These are phyloP conservation scores for Populus hybrid DNA, from an alignment of 441 rosid genomes.

Conservation along the genomic window DNA sequence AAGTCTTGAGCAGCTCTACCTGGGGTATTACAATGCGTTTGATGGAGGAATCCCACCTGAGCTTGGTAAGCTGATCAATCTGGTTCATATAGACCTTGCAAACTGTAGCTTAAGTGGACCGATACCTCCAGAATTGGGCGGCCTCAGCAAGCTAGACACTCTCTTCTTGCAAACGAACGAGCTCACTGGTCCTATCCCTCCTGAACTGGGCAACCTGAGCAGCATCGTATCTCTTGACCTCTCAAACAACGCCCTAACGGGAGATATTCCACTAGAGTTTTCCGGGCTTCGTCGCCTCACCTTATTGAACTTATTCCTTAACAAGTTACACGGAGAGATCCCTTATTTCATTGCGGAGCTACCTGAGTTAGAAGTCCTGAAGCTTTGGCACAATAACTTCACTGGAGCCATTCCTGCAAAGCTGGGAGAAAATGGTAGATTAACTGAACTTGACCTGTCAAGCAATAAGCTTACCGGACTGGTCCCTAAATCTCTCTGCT, in stretches of 20 bases:
- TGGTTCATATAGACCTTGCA: slow-evolving; percentile 70
- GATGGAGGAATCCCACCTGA: slow-evolving; percentile 67
- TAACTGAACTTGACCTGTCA: slow-evolving; percentile 69
- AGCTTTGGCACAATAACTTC: slow-evolving; percentile 79
- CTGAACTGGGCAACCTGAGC: slow-evolving; percentile 61
- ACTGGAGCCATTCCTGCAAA: slow-evolving; percentile 66
- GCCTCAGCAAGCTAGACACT: slow-evolving; percentile 56
- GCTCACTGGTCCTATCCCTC: slow-evolving; percentile 55
- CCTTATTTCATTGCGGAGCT: slow-evolving; percentile 61
- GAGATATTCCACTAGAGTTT: slow-evolving; percentile 64
- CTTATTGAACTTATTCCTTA: slow-evolving; percentile 58
- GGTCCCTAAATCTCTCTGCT: slow-evolving; percentile 66
- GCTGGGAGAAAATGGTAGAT: slow-evolving; percentile 68
- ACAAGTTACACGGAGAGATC: slow-evolving; percentile 72
- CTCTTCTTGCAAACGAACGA: slow-evolving; percentile 72
- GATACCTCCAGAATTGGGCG: slow-evolving; percentile 66
- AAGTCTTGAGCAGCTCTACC: slow-evolving; percentile 48
- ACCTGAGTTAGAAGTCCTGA: slow-evolving; percentile 50
- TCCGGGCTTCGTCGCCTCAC: slow-evolving; percentile 48
- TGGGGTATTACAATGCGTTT: slow-evolving; percentile 75
- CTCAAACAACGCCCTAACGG: slow-evolving; percentile 70
- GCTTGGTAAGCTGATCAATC: slow-evolving; percentile 54
- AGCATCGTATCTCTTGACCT: slow-evolving; percentile 65
- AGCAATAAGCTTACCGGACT: slow-evolving; percentile 82
- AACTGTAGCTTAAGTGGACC: slow-evolving; percentile 60